Conservation (phyloP, 2,329 filamentous ascomycete species). For the Ascochyta fabae region DNA sequence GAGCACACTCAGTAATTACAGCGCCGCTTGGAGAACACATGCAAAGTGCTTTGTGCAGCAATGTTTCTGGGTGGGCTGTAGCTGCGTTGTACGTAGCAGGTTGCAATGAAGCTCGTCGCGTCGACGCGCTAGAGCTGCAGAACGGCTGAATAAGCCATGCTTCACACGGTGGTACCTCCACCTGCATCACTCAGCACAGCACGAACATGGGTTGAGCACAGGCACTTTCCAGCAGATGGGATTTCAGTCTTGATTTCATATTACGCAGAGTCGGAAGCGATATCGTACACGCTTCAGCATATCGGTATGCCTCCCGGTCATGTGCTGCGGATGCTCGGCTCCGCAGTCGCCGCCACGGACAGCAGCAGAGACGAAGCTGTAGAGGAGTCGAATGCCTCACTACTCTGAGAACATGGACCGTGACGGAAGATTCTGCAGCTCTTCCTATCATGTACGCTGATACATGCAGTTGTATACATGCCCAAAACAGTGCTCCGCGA, state of each 20-base stretch:
- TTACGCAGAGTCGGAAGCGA: neutral
- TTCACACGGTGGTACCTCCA: neutral
- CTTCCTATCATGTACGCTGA: neutral
- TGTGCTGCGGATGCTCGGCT: neutral
- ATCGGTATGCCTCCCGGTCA: constrained; percentile 2
- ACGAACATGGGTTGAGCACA: neutral
- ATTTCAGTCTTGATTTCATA: neutral
- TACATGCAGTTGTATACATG: neutral
- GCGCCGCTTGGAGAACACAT: no score
- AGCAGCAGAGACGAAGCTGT: neutral
- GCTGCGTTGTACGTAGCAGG: neutral
- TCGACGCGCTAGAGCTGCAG: neutral
- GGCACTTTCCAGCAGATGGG: neutral
- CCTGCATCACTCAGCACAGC: neutral
- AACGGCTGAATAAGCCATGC: neutral
- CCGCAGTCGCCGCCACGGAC: neutral
- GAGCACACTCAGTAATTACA: no score
- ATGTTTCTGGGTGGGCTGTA: no score
- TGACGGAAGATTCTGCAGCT: neutral
- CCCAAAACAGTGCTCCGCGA: constrained; percentile 5
- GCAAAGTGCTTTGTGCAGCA: no score
- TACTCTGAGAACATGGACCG: neutral
- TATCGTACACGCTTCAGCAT: neutral
- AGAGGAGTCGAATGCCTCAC: neutral
- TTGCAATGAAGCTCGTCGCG: neutral